Evolutionary conservation across 495 filamentous ascomycete species (phyloP).

Genomic region (Neurospora sp.): DNA sequence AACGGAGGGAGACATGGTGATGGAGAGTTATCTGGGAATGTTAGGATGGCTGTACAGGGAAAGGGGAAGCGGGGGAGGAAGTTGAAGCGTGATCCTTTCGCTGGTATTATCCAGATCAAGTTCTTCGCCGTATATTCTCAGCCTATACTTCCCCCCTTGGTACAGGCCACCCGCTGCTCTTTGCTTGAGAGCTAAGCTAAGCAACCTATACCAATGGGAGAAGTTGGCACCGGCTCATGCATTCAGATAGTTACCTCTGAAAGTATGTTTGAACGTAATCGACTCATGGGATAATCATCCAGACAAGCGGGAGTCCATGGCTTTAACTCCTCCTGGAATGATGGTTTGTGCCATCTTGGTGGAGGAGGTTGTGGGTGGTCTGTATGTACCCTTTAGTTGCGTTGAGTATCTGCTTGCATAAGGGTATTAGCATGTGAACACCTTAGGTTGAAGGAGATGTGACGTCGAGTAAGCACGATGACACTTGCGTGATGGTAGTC

Average conservation of each 20-base stretch:
- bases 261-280: slow-evolving; percentile 4
- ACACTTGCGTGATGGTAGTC: background rate
- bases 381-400: background rate
- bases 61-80: slow-evolving; percentile 27
- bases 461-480: background rate
- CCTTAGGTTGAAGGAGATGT: background rate
- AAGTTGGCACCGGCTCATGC: slow-evolving; percentile 32
- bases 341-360: background rate
- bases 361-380: background rate
- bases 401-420: background rate
- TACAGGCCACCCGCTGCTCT: background rate
- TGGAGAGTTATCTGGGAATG: slow-evolving; percentile 23
- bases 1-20: slow-evolving; percentile 64
- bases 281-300: background rate
- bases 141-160: slow-evolving; percentile 34
- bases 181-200: background rate
- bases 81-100: slow-evolving; percentile 84
- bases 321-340: background rate
- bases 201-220: background rate
- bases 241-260: slow-evolving; percentile 31
- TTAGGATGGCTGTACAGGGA: slow-evolving; percentile 12
- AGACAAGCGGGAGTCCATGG: background rate
- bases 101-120: slow-evolving; percentile 99
- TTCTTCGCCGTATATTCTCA: slow-evolving; percentile 93
- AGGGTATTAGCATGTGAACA: background rate